A percentile compares a stretch with the other conserved stretches of the same genome.
Conservation (phyloP, 1,284 basidiomycete genomes). For the Ustilago bromivora region DNA sequence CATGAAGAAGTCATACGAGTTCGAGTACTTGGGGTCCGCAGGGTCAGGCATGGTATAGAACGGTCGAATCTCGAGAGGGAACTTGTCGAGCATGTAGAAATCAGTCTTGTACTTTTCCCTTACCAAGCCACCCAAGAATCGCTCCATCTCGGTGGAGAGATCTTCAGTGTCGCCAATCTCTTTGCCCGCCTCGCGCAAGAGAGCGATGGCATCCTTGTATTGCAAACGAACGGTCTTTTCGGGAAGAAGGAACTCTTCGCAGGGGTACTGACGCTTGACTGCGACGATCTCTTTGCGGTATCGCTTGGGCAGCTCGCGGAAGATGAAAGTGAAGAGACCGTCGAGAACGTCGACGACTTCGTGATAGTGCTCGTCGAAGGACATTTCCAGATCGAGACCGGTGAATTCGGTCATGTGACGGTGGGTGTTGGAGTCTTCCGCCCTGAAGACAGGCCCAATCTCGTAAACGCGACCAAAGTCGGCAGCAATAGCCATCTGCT, state of each 20-base stretch:
- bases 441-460: constrained; percentile 92
- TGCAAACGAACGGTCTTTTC: constrained; percentile 63
- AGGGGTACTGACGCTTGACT: constrained; percentile 88
- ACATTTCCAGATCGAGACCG: constrained; percentile 99
- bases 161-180: constrained; percentile 66
- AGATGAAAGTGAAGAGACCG: constrained; percentile 68
- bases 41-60: constrained; percentile 70
- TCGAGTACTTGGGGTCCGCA: constrained; percentile 76
- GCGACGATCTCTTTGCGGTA: constrained; percentile 84
- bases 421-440: constrained; percentile 97
- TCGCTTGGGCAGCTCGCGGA: constrained; percentile 73
- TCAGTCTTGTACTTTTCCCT: constrained; percentile 69
- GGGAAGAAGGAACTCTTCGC: constrained; percentile 71
- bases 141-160: constrained; percentile 68
- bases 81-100: constrained; percentile 69
- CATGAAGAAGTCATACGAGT: constrained; percentile 99
- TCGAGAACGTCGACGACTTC: constrained; percentile 73
- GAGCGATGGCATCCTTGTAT: constrained; percentile 66
- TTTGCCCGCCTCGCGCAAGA: constrained; percentile 64
- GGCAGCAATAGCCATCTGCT: constrained; percentile 99
- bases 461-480: constrained; percentile 99
- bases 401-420: constrained; percentile 99
- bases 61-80: constrained; percentile 66
- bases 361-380: constrained; percentile 97
- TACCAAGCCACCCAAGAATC: constrained; percentile 61